These are phyloP conservation scores for Lachnellula cervina DNA, from an alignment of 2,329 filamentous ascomycete species.

Conservation along the genomic window DNA sequence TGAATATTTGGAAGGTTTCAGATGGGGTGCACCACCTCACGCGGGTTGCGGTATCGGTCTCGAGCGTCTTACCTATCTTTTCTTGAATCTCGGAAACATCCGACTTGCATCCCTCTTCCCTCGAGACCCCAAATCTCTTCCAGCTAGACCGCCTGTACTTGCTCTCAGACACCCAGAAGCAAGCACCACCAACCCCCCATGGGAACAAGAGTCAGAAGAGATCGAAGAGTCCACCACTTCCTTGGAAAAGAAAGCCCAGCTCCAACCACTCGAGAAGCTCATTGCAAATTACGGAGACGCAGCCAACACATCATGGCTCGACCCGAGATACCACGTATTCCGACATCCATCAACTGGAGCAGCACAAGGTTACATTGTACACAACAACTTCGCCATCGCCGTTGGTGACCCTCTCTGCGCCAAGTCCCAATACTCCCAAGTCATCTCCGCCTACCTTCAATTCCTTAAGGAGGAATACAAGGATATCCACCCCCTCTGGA, in stretches of 20 bases:
- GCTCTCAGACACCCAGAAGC: conserved; percentile 81
- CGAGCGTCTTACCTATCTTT: conserved; percentile 80
- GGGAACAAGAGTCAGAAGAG: conserved; percentile 42
- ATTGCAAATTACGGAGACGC: conserved; percentile 95
- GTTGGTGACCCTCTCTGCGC: conserved; percentile 88
- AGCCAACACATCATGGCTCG: conserved; percentile 89
- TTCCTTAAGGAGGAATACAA: conserved; percentile 69
- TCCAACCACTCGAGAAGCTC: conserved; percentile 76
- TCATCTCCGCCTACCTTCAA: conserved; percentile 69
- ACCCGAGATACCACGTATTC: conserved; percentile 85
- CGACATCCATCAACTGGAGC: conserved; percentile 74
- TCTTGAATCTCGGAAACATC: conserved; percentile 84
- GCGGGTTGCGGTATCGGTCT: conserved; percentile 86
- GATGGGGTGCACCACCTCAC: conserved; percentile 83
- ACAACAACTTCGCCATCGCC: conserved; percentile 73
- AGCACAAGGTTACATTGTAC: conserved; percentile 75
- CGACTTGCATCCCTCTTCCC: conserved; percentile 83
- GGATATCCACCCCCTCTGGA: conserved; percentile 76
- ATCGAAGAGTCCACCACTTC: not conserved
- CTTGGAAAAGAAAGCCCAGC: conserved; percentile 30
- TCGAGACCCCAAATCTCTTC: conserved; percentile 83
- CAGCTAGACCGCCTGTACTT: conserved; percentile 56
- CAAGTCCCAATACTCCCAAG: conserved; percentile 65
- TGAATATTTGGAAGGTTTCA: conserved; percentile 84
- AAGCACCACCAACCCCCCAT: conserved; percentile 69